A percentile compares a stretch with the other conserved stretches of the same genome.
Conservation (phyloP, 2,329 filamentous ascomycete genomes). For the Lecanicillium sp. region DNA sequence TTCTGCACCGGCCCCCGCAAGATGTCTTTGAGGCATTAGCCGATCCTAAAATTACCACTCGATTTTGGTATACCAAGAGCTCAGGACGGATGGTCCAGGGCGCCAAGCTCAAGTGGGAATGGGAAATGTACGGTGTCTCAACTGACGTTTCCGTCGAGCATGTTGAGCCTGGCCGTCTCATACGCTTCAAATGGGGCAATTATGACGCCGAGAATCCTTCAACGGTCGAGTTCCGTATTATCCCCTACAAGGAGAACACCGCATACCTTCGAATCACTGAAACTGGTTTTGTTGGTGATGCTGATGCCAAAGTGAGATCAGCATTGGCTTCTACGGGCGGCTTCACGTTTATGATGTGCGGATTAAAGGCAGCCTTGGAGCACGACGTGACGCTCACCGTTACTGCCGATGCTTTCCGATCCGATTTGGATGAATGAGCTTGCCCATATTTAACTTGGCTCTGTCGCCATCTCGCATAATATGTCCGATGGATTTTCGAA, state of each 20-base stretch:
- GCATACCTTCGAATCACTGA: neutral
- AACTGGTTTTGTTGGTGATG: neutral
- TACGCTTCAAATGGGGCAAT: neutral
- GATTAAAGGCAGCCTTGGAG: neutral
- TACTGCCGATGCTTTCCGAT: neutral
- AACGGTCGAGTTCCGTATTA: neutral
- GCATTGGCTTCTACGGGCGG: neutral
- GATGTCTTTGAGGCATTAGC: neutral
- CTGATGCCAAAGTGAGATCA: neutral
- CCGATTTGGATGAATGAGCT: neutral
- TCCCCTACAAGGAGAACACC: neutral
- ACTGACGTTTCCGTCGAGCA: neutral
- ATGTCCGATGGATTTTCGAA: too few relatives aligned
- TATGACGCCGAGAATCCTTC: neutral
- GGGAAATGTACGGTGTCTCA: neutral
- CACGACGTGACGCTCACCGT: neutral
- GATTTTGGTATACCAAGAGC: neutral
- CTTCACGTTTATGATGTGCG: neutral
- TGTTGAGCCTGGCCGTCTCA: neutral
- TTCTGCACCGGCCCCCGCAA: neutral
- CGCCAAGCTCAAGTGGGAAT: neutral
- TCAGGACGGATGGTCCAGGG: neutral
- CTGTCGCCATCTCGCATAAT: too few relatives aligned
- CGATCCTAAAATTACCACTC: neutral
- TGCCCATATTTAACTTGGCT: neutral